phyloP scores from a whole-genome alignment of 495 filamentous ascomycete genomes.

The Pseudoneurospora amorphoporcata region DNA sequence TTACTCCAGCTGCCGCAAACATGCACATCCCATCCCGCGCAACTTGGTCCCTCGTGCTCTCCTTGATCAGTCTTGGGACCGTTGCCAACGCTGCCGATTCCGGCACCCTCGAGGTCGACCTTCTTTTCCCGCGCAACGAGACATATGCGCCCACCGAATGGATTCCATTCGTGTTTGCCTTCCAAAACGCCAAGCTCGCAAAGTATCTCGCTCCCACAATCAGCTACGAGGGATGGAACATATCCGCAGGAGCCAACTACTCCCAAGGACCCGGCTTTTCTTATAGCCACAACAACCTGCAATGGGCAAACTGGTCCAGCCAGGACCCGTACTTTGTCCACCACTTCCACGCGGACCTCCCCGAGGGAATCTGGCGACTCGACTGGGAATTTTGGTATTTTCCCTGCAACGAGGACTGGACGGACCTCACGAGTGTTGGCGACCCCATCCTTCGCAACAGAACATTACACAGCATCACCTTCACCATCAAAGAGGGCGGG shows the following conservation, averaged over 20 bases:
- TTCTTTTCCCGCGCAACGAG: conserved; percentile 33
- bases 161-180: conserved; percentile 30
- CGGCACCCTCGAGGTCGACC: neutral
- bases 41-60: neutral
- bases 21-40: neutral
- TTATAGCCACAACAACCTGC: neutral
- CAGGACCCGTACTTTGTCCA: conserved; percentile 17
- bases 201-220: conserved; percentile 6
- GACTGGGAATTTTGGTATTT: conserved; percentile 12
- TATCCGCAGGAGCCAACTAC: neutral
- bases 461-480: neutral
- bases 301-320: conserved; percentile 6
- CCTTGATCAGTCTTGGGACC: neutral
- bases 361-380: conserved; percentile 8
- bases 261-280: neutral
- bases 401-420: conserved; percentile 4
- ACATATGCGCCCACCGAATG: conserved; percentile 25
- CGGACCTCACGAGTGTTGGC: neutral
- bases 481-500: conserved; percentile 16
- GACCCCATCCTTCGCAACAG: neutral
- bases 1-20: neutral
- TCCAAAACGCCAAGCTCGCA: conserved; percentile 23
- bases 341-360: neutral
- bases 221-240: neutral
- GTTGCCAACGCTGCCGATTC: neutral